Conservation (phyloP, 257 asterid genomes). For the Solanum peruvianum region DNA sequence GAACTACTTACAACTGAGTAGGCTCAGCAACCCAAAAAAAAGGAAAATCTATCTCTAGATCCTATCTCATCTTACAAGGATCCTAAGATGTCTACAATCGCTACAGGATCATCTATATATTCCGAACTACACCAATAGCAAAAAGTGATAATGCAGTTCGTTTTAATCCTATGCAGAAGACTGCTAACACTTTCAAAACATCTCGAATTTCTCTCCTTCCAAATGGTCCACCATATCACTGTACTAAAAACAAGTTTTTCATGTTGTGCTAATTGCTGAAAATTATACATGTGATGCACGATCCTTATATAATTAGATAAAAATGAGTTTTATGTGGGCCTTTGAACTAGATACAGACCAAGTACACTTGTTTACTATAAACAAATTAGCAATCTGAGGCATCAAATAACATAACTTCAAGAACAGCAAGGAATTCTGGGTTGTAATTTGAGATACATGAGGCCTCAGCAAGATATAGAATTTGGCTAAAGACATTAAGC, state of each 20-base stretch:
- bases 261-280: not conserved
- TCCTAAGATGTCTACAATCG: no score
- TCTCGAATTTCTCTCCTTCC: no score
- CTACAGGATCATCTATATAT: no score
- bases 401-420: not conserved
- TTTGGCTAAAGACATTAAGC: not conserved
- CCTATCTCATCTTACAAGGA: no score
- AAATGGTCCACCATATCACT: no score
- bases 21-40: no score
- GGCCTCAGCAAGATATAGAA: not conserved
- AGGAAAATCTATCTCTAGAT: no score
- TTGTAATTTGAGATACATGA: not conserved
- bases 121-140: no score
- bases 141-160: no score
- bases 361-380: not conserved
- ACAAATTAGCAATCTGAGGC: not conserved
- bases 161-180: no score
- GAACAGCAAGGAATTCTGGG: not conserved
- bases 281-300: not conserved
- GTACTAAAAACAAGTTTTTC: not conserved
- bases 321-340: not conserved
- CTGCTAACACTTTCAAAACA: no score
- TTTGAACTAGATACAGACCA: not conserved
- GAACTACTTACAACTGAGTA: no score
- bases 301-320: not conserved